Conservation (phyloP, 106 monocot genomes). For the Agapanthus africanus region DNA sequence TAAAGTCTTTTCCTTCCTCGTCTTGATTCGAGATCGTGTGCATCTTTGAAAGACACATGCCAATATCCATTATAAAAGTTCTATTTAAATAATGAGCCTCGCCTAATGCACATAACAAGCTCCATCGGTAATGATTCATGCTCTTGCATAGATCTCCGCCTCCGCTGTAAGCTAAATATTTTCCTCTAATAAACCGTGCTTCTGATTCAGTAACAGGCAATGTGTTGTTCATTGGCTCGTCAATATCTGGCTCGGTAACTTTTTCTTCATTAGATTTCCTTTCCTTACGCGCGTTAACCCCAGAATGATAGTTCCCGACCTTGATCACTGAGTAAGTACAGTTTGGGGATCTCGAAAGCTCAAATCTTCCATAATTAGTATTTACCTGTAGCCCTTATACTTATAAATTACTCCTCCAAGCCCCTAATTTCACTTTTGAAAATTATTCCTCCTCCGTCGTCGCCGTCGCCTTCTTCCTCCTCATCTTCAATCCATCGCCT, state of each 20-base stretch:
- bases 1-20: constrained; percentile 63
- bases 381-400: too few relatives aligned
- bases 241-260: background rate
- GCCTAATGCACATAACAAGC: too few relatives aligned
- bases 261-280: background rate
- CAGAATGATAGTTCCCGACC: constrained; percentile 75
- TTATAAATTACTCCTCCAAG: too few relatives aligned
- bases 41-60: constrained; percentile 52
- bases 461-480: too few relatives aligned
- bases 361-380: too few relatives aligned
- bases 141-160: constrained; percentile 94
- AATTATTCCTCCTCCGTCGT: too few relatives aligned
- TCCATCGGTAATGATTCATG: constrained; percentile 41
- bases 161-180: constrained; percentile 62
- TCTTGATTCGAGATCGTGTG: constrained; percentile 49
- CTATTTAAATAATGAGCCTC: constrained; percentile 35
- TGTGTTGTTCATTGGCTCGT: background rate
- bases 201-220: constrained; percentile 61
- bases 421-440: too few relatives aligned
- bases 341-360: constrained; percentile 23
- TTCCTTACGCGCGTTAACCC: constrained; percentile 53
- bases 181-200: constrained; percentile 42
- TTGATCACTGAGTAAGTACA: constrained; percentile 36
- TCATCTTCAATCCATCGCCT: too few relatives aligned
- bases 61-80: constrained; percentile 86